These are phyloP conservation scores for Microbotryomycetes sp. DNA, from an alignment of 1,284 basidiomycete genomes.

Conservation along the genomic window DNA sequence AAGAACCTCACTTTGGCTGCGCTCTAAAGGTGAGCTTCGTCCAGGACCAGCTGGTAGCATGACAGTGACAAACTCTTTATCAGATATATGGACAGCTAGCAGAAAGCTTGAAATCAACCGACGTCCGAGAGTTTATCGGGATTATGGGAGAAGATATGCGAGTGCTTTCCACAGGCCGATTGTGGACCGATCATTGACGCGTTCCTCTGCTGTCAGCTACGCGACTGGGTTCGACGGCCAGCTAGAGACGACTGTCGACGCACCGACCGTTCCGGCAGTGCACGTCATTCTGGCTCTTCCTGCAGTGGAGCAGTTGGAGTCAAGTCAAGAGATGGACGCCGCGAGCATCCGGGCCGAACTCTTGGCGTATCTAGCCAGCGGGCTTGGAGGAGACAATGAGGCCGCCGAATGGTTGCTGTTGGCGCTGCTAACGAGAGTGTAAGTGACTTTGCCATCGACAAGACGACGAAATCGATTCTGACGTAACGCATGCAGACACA, in stretches of 20 bases:
- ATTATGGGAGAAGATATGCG: slow-evolving; percentile 28
- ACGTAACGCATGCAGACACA: slow-evolving; percentile 50
- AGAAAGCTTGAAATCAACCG: slow-evolving; percentile 27
- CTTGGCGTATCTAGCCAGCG: slow-evolving; percentile 60
- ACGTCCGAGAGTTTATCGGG: slow-evolving; percentile 34
- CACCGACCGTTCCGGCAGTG: slow-evolving; percentile 13
- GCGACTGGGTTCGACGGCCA: slow-evolving; percentile 17
- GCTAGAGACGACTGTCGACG: background rate
- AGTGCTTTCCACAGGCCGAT: too few species aligned
- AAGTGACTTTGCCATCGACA: slow-evolving; percentile 37
- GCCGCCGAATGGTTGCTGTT: slow-evolving; percentile 74
- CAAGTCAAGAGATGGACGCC: too few species aligned
- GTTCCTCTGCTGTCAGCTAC: background rate
- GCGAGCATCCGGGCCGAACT: slow-evolving; percentile 53
- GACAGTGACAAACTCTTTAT: too few species aligned
- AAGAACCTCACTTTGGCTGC: slow-evolving; percentile 23
- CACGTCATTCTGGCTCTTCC: slow-evolving; percentile 25
- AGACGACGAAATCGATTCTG: background rate
- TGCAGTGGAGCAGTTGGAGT: too few species aligned
- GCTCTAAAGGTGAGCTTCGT: slow-evolving; percentile 23
- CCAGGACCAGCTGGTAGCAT: background rate
- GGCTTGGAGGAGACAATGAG: slow-evolving; percentile 57
- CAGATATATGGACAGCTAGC: slow-evolving; percentile 25
- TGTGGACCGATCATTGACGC: background rate
- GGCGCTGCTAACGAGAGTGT: slow-evolving; percentile 59